Base-by-base conservation (phyloP, 2,329 filamentous ascomycete species). In the Lasiodiplodia hormozganensis region DNA sequence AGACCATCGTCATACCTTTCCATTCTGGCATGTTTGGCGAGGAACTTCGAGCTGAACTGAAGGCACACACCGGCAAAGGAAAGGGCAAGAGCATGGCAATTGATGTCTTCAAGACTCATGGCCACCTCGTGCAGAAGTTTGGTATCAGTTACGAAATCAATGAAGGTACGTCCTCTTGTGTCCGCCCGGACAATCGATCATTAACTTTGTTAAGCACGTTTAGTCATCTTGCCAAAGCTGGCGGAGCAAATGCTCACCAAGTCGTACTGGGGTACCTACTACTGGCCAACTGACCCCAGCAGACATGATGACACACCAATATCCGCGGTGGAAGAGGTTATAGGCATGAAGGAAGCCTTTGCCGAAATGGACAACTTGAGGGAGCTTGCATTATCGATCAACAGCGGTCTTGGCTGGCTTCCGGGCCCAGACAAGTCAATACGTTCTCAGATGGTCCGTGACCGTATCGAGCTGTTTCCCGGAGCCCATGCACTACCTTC, bases 61-160 rank as follows among this genome's bases (percentile, higher is more conserved):
- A 28, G 2, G 36, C 34, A 16, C 14, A 36, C 23, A 7, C 62
- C 38, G 69, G 74, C 69, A 70, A 67, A 73, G 49, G 73, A 74
- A 70, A 70, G 68, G 12, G 69, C 72, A 84, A 84, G 68, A 88
- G 88, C 40, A 87, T 87, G 70, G 88, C 88, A 40, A 85, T 90
- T 74, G 82, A 86, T 69, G 85, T 90, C 38, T 90, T 90, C 72
- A 78, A 87, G 71, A 84, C 85, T 18, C 89, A 90, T 76, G 88
- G 87, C 12, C 79, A 80, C 36, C 84, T 88, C 67, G 90, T 92
- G 68, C 80, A 82, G 34, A 85, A 85, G 65, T 91, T 90, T 73
- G 90, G 88, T 5, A 86, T 93, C 74, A 88, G 88, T 28, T 88
- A 92, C 70, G 90, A 92, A 73, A 83, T 92, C n/a, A 85, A 87